Conservation (phyloP, 805 yeast species). For the Yamadazyma akitaensis region DNA sequence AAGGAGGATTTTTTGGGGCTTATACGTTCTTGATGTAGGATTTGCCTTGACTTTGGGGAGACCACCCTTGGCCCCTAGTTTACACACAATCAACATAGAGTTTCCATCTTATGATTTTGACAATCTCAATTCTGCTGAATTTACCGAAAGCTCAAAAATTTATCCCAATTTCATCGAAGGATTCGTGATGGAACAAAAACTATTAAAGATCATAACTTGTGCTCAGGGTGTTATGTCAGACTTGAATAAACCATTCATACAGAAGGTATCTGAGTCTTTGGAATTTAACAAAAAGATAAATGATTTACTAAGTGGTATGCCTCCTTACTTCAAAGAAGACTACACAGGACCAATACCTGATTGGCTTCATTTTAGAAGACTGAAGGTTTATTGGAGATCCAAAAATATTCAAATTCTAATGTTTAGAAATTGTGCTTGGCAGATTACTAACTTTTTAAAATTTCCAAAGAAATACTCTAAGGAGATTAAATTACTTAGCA, state of each 20-base stretch:
- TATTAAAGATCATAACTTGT: background rate
- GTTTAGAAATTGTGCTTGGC: constrained; percentile 56
- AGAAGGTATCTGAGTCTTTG: constrained; percentile 15
- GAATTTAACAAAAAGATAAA: constrained; percentile 41
- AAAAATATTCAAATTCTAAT: constrained; percentile 53
- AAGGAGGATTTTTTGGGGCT: constrained; percentile 66
- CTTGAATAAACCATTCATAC: background rate
- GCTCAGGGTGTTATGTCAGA: constrained; percentile 1
- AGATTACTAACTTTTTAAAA: constrained; percentile 24
- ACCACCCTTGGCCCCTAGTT: constrained; percentile 52
- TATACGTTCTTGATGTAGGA: constrained; percentile 61
- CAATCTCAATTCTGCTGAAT: background rate
- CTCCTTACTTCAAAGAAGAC: constrained; percentile 43
- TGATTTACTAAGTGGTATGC: constrained; percentile 40
- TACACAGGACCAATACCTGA: constrained; percentile 28
- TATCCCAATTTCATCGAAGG: constrained; percentile 14
- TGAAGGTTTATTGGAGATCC: constrained; percentile 56
- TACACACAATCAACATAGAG: constrained; percentile 45
- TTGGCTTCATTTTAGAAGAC: constrained; percentile 55
- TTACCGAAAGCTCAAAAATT: constrained; percentile 24
- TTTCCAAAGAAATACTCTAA: constrained; percentile 6
- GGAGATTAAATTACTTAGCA: background rate
- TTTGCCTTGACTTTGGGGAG: constrained; percentile 64
- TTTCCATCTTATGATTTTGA: constrained; percentile 52
- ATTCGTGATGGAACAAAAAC: constrained; percentile 2